Percentiles rank a stretch among this genome's conserved stretches.
These are phyloP conservation scores for Cucumis sativus DNA, from an alignment of 306 rosid genomes.

Conservation along the genomic window DNA sequence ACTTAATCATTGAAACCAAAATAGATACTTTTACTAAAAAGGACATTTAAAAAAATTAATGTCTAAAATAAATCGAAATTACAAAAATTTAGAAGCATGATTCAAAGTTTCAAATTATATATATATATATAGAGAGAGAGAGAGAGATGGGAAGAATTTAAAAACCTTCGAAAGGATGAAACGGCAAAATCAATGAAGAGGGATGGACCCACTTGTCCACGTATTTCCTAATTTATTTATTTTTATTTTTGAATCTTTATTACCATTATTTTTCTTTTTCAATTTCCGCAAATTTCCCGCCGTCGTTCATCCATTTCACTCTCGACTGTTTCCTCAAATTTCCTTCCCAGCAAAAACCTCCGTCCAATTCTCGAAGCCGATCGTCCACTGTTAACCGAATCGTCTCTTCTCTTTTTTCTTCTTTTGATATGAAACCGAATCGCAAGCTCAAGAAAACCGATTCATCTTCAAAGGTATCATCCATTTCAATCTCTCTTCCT, in stretches of 20 bases:
- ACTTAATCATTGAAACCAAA: too few relatives aligned
- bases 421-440: constrained; percentile 27
- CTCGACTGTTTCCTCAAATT: background rate
- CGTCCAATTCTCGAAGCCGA: background rate
- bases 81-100: too few relatives aligned
- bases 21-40: too few relatives aligned
- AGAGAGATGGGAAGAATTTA: too few relatives aligned
- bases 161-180: background rate
- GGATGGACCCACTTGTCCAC: background rate
- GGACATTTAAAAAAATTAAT: too few relatives aligned
- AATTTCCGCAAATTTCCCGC: constrained; percentile 1
- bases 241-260: background rate
- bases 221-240: background rate
- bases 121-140: too few relatives aligned
- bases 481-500: constrained; percentile 1
- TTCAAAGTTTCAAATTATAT: too few relatives aligned
- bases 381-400: background rate
- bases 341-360: background rate
- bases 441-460: constrained; percentile 34
- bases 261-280: background rate
- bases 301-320: background rate
- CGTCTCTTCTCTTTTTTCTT: background rate
- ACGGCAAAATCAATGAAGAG: background rate
- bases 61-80: too few relatives aligned
- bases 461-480: constrained; percentile 30